These are phyloP conservation scores for Eimeria zaria DNA, from an alignment of 169 alveolate species.

Conservation along the genomic window DNA sequence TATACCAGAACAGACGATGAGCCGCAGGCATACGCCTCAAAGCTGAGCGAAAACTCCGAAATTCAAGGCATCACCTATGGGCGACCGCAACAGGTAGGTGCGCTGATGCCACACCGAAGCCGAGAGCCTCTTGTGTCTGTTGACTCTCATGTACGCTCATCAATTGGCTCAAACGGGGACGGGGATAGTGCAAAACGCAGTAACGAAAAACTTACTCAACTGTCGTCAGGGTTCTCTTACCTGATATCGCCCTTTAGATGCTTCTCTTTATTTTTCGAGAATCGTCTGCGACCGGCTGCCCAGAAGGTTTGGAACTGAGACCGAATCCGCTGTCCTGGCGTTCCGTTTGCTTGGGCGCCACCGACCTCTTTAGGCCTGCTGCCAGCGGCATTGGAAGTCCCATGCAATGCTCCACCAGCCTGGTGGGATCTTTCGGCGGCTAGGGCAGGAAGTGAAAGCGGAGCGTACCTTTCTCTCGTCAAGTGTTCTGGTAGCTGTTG, in stretches of 20 bases:
- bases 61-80: not conserved
- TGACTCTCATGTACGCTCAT: not conserved
- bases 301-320: constrained; percentile 23
- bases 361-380: not conserved
- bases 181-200: not conserved
- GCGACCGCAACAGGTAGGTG: not conserved
- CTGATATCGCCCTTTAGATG: not conserved
- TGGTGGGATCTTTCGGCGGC: constrained; percentile 20
- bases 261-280: not conserved
- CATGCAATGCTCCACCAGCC: not conserved
- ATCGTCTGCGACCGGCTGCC: constrained; percentile 26
- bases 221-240: not conserved
- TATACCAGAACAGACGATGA: not conserved
- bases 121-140: not conserved
- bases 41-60: constrained; percentile 13
- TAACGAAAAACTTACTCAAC: not conserved
- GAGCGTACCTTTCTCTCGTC: constrained; percentile 35
- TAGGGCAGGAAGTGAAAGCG: constrained; percentile 21
- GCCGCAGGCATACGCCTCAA: constrained; percentile 59
- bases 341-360: not conserved
- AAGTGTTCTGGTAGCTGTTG: not conserved
- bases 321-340: constrained; percentile 1
- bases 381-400: constrained; percentile 3
- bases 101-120: not conserved
- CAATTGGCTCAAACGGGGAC: not conserved